Evolutionary conservation across 805 yeast genomes (phyloP).

Genomic region (Candida nemodendra): DNA sequence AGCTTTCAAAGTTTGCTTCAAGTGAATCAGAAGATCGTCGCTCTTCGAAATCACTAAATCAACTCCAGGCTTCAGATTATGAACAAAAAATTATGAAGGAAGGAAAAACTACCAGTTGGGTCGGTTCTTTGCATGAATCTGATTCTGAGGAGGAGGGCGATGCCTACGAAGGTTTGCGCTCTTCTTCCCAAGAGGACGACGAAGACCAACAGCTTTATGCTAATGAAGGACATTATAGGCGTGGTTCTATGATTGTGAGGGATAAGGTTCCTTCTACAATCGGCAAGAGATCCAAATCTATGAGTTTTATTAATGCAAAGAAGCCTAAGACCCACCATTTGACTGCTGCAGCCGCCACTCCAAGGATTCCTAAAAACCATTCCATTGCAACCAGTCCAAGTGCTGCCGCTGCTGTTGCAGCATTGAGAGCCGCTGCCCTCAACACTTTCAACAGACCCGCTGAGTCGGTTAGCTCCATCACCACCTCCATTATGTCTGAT

Average conservation of each 20-base stretch:
- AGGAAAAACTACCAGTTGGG: constrained; percentile 9
- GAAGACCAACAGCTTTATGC: constrained; percentile 30
- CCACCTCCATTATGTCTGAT: constrained; percentile 34
- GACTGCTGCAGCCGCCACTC: constrained; percentile 84
- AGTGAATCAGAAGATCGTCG: constrained; percentile 2
- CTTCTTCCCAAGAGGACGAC: constrained; percentile 35
- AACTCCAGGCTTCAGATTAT: constrained; percentile 8
- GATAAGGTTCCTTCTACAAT: constrained; percentile 40
- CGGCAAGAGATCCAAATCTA: constrained; percentile 60
- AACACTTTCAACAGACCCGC: constrained; percentile 44
- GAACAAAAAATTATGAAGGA: constrained; percentile 7
- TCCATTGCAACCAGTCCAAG: constrained; percentile 54
- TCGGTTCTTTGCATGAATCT: constrained; percentile 19
- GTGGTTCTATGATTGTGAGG: constrained; percentile 34
- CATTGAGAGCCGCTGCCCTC: constrained; percentile 65
- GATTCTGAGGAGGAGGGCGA: constrained; percentile 44
- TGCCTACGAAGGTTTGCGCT: constrained; percentile 32
- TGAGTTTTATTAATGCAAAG: constrained; percentile 56
- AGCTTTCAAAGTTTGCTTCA: constrained; percentile 5
- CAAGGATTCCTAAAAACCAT: constrained; percentile 64
- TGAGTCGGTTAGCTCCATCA: constrained; percentile 36
- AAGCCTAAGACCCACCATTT: constrained; percentile 43
- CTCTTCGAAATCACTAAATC: constrained; percentile 7
- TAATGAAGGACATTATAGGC: constrained; percentile 27
- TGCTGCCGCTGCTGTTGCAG: constrained; percentile 75